phyloP scores from a whole-genome alignment of 352 stramenopile species.

The Phytophthora litchii region DNA sequence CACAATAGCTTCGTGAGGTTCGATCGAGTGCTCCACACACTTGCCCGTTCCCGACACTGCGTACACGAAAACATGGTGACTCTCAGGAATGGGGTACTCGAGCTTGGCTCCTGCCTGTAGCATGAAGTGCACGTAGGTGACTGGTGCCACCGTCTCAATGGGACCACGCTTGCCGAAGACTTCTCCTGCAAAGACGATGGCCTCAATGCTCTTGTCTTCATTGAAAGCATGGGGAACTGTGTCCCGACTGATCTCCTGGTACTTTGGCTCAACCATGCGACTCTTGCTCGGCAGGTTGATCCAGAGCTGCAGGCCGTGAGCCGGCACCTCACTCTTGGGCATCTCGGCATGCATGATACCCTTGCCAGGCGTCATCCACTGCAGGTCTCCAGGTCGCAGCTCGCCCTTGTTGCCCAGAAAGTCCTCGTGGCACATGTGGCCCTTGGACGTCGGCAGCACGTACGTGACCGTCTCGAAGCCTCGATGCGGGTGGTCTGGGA shows the following conservation, averaged over 20 bases:
- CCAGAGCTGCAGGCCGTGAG: constrained; percentile 57
- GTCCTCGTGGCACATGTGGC: constrained; percentile 89
- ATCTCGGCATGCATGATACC: constrained; percentile 68
- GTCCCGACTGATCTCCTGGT: constrained; percentile 63
- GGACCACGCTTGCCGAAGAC: constrained; percentile 47
- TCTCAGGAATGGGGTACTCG: constrained; percentile 50
- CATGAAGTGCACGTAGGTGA: constrained; percentile 66
- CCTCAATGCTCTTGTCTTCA: constrained; percentile 50
- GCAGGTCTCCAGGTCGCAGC: constrained; percentile 49
- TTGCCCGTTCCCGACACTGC: constrained; percentile 41
- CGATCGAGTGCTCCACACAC: constrained; percentile 33
- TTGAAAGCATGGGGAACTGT: constrained; percentile 49
- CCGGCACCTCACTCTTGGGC: constrained; percentile 38
- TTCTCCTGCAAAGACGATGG: constrained; percentile 58
- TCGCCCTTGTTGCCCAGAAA: constrained; percentile 63
- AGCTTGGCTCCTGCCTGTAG: constrained; percentile 39
- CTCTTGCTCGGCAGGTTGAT: constrained; percentile 51
- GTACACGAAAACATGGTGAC: constrained; percentile 57
- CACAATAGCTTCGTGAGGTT: constrained; percentile 55
- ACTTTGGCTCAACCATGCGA: constrained; percentile 56
- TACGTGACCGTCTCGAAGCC: constrained; percentile 93
- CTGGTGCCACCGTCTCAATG: constrained; percentile 50
- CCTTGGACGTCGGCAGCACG: constrained; percentile 69
- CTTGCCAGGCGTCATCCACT: constrained; percentile 59
- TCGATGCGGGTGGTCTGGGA: constrained; percentile 89